These are phyloP conservation scores for Suillus subalutaceus DNA, from an alignment of 768 basidiomycete genomes.

Conservation along the genomic window DNA sequence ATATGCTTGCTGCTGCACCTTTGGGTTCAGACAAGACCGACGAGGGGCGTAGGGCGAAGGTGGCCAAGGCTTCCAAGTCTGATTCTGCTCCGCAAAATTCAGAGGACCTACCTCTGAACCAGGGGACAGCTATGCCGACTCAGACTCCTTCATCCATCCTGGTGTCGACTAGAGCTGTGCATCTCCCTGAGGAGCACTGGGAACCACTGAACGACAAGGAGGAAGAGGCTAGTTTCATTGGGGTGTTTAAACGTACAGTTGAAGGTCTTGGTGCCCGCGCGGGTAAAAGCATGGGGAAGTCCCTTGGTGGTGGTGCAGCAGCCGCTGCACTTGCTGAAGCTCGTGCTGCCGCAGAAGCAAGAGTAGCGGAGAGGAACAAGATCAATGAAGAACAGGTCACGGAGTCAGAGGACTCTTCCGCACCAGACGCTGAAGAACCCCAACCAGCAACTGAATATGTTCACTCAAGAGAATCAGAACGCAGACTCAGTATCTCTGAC, in stretches of 20 bases:
- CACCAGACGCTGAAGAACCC: conserved; percentile 9
- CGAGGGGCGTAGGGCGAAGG: conserved; percentile 51
- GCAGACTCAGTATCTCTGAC: conserved; percentile 62
- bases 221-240: conserved; percentile 55
- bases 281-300: conserved; percentile 63
- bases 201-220: conserved; percentile 18
- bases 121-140: conserved; percentile 2
- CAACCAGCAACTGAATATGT: conserved; percentile 13
- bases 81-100: conserved; percentile 32
- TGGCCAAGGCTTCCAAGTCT: conserved; percentile 45
- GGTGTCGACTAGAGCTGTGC: conserved; percentile 8
- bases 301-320: conserved; percentile 57
- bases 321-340: conserved; percentile 68
- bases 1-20: conserved; percentile 35
- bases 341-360: conserved; percentile 65
- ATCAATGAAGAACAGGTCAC: conserved; percentile 36
- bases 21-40: conserved; percentile 32
- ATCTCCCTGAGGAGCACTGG: conserved; percentile 22
- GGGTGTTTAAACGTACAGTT: conserved; percentile 70
- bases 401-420: conserved; percentile 30
- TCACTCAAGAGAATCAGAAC: conserved; percentile 22
- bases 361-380: conserved; percentile 65
- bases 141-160: not conserved
- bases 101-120: conserved; percentile 13
- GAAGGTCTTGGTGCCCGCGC: conserved; percentile 63